Conservation (phyloP, 305 asterid species). For the Lippia alba region DNA sequence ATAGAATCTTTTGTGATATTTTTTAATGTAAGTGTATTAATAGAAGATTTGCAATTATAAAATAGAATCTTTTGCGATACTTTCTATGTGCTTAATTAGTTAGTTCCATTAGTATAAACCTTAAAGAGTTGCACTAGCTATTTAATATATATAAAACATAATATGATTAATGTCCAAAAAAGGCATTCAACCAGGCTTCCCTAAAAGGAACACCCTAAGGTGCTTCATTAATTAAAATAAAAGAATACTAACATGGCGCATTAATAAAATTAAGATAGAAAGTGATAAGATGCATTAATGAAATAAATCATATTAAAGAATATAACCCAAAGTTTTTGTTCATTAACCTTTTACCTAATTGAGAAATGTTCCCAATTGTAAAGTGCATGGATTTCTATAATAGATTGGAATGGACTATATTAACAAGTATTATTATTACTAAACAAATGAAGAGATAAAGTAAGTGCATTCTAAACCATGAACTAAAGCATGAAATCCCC, state of each 20-base stretch:
- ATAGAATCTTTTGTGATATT: too few species aligned
- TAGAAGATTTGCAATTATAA: too few species aligned
- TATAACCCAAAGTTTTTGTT: slow-evolving; percentile 25
- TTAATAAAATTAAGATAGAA: slow-evolving; percentile 17
- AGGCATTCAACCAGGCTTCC: too few species aligned
- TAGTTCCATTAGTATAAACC: not conserved
- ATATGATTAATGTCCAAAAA: not conserved
- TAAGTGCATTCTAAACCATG: slow-evolving; percentile 2
- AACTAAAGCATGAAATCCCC: slow-evolving; percentile 20
- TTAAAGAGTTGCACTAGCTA: not conserved
- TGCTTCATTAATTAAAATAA: not conserved
- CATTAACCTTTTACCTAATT: slow-evolving; percentile 35
- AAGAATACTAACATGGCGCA: slow-evolving; percentile 17
- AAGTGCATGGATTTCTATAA: slow-evolving; percentile 28
- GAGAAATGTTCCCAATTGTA: slow-evolving; percentile 32
- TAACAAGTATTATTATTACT: not conserved
- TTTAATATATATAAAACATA: not conserved
- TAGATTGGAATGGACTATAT: not conserved
- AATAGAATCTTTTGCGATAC: too few species aligned
- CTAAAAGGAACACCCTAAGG: not conserved
- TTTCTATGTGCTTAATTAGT: too few species aligned
- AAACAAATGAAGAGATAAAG: slow-evolving; percentile 8
- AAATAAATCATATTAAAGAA: slow-evolving; percentile 8
- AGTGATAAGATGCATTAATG: not conserved
- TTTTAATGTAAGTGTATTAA: too few species aligned